phyloP scores from a whole-genome alignment of 2,329 filamentous ascomycete species.

The Alternaria sp. region DNA sequence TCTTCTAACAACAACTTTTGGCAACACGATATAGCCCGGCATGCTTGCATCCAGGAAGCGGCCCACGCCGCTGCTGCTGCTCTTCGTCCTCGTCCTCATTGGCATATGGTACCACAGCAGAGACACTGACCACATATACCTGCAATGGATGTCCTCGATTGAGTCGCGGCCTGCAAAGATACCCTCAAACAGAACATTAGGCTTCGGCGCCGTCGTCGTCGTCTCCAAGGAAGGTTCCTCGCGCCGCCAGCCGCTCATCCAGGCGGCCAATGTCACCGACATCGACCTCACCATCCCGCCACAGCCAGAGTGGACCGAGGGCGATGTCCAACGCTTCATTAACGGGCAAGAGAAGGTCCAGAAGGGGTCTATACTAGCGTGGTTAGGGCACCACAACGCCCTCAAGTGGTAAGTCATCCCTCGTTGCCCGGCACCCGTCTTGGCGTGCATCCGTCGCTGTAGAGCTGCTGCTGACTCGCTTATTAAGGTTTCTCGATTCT shows the following conservation, averaged over 20 bases:
- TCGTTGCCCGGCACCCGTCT: conserved; percentile 15
- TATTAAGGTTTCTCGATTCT: conserved; percentile 53
- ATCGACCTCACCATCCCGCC: conserved; percentile 54
- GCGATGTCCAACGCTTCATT: conserved; percentile 51
- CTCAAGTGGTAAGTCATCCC: conserved; percentile 47
- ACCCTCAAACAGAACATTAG: conserved; percentile 48
- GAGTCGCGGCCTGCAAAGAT: conserved; percentile 35
- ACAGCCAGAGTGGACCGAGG: conserved; percentile 55
- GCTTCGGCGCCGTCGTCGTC: conserved; percentile 54
- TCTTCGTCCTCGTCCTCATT: conserved; percentile 36
- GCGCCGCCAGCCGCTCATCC: conserved; percentile 52
- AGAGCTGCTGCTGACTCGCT: conserved; percentile 23
- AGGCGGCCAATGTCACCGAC: conserved; percentile 55
- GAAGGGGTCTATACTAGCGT: conserved; percentile 54
- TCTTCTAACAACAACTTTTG: conserved; percentile 23
- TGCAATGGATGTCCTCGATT: conserved; percentile 39
- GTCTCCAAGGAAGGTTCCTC: conserved; percentile 53
- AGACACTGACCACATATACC: conserved; percentile 40
- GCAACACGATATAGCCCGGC: conserved; percentile 12
- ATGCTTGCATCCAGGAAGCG: conserved; percentile 48
- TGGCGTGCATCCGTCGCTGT: conserved; percentile 17
- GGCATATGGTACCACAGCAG: conserved; percentile 41
- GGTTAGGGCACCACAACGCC: conserved; percentile 57
- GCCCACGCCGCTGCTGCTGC: conserved; percentile 41
- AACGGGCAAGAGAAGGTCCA: conserved; percentile 47